Conservation (phyloP, 2,329 filamentous ascomycete species). For the Alternaria gansuensis region DNA sequence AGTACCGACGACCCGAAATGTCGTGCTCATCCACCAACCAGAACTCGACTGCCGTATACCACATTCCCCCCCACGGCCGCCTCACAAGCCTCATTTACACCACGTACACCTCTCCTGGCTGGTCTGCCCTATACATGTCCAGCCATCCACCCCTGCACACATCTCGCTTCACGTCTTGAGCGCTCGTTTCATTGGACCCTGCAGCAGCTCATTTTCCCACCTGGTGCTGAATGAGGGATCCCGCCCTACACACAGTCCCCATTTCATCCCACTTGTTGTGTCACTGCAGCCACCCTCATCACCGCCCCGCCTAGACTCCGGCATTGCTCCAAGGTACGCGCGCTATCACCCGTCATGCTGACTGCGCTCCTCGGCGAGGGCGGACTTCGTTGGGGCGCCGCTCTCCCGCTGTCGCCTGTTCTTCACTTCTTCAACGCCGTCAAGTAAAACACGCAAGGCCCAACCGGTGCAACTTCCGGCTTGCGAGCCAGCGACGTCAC, state of each 20-base stretch:
- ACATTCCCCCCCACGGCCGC: constrained; percentile 21
- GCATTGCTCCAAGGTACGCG: constrained; percentile 2
- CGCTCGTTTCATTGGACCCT: constrained; percentile 40
- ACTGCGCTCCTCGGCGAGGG: constrained; percentile 14
- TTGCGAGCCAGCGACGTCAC: constrained; percentile 24
- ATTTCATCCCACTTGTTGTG: constrained; percentile 26
- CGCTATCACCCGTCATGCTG: constrained; percentile 20
- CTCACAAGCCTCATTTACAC: constrained; percentile 6
- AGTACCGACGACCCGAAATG: constrained; percentile 19
- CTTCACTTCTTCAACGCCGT: constrained; percentile 17
- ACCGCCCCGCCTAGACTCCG: constrained; percentile 11
- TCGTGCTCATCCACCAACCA: constrained; percentile 15
- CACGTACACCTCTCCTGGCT: too few relatives aligned
- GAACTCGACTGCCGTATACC: constrained; percentile 1
- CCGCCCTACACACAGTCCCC: constrained; percentile 20
- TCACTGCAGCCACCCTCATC: constrained; percentile 19
- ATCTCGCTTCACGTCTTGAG: constrained; percentile 13
- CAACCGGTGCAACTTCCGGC: constrained; percentile 27
- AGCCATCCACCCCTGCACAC: constrained; percentile 16
- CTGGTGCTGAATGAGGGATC: constrained; percentile 22
- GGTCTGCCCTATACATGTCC: constrained; percentile 15
- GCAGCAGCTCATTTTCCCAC: constrained; percentile 34
- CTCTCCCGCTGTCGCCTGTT: constrained; percentile 26
- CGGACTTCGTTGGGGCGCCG: constrained; percentile 23
- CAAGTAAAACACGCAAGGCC: constrained; percentile 26